Evolutionary conservation across 305 asterid genomes (phyloP).

Genomic region (Fraxinus greggii): DNA sequence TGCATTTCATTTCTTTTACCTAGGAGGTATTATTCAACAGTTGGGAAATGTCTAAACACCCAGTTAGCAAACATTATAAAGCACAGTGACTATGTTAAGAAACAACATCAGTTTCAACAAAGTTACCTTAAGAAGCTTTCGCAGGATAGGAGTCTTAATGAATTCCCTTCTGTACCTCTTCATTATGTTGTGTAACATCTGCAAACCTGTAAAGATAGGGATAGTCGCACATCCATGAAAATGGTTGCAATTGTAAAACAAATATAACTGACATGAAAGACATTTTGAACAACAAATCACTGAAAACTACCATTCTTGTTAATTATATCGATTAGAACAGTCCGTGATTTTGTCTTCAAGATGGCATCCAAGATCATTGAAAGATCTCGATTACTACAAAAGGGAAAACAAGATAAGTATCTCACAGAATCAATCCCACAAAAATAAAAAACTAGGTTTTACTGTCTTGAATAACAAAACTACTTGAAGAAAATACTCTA

Average conservation of each 20-base stretch:
- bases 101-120: neutral
- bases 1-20: neutral
- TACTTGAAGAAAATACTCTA: conserved; percentile 2
- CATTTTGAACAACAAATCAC: conserved; percentile 17
- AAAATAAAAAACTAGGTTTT: neutral
- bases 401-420: conserved; percentile 14
- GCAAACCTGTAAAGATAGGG: conserved; percentile 58
- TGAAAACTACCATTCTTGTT: conserved; percentile 44
- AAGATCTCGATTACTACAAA: conserved; percentile 84
- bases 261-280: conserved; percentile 13
- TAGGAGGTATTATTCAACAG: conserved; percentile 15
- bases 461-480: conserved; percentile 22
- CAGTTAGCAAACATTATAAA: neutral
- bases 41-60: neutral
- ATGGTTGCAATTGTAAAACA: conserved; percentile 14
- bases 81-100: neutral
- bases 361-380: conserved; percentile 96
- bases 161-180: conserved; percentile 78
- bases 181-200: conserved; percentile 92
- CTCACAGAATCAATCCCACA: conserved; percentile 11
- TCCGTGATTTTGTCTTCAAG: conserved; percentile 73
- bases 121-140: conserved; percentile 88
- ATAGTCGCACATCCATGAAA: conserved; percentile 7
- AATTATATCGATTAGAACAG: conserved; percentile 44
- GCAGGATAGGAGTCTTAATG: conserved; percentile 77